Base-by-base conservation (phyloP, 371 early-diverging fungal genomes). In the Synchytrium microbalum region DNA sequence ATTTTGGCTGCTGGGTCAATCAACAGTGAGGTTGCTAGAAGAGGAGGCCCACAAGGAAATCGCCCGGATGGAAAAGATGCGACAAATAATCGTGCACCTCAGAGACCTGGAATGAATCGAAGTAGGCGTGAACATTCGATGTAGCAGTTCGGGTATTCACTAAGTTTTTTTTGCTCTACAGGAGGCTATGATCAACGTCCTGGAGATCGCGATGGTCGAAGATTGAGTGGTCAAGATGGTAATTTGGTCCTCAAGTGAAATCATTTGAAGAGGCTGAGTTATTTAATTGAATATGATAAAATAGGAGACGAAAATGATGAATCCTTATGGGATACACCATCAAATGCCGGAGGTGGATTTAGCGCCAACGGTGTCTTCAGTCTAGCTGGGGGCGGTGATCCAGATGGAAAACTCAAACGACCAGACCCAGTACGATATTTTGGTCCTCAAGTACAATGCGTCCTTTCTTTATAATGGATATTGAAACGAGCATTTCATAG, bases 261-360 rank as follows among this genome's bases (percentile, higher is more conserved):
- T 24, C 13, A 55, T 55, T 55, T 28, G 23, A 5, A 55, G 56
- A 25, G 13, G 8, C 8, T 13, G 13, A 55, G 8, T 13, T 55
- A n/a, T 28, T 55, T 8, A 55, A 13, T 55, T 25, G 23, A n/a
- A 55, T 55, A 5, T 13, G 8, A 25, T 24, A 25, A 28, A 13
- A 55, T 24, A 55, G 28, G 57, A 19, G 26, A 52, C 10, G 63
- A 61, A 16, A 54, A 29, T 3, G 64, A 68, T 25, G 70, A 70
- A 24, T 66, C 66, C 54, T 67, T 60, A 2, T 70, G 70, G 70
- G 70, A 70, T 52, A 64, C 65, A 1, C 70, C 70, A 24, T 29
- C 61, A 1, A 38, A 38, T 28, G 60, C 64, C n/a, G 60, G 66
- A 24, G 70, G 70, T n/a, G 53, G 33, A 31, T 69, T 69, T 54